Base-by-base conservation (phyloP, 192 early-diverging fungal species). In the Allomyces macrogynus region DNA sequence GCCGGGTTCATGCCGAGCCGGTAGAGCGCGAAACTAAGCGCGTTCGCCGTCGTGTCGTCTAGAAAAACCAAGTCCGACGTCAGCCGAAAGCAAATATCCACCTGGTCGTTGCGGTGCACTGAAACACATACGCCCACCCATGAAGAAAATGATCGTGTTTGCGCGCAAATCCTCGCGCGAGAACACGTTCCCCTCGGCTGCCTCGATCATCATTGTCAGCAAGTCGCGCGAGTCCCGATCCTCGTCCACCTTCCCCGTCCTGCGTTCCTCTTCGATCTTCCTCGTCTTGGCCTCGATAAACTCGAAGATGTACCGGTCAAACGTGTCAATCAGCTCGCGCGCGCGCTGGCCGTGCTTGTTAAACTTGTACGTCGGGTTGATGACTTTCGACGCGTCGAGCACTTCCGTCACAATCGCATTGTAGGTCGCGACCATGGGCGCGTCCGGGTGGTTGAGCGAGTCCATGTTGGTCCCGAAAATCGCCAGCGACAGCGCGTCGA, bases 401-500 rank as follows among this genome's bases (percentile, higher is more conserved):
- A 82, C 70, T 16, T 69, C 70, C 12, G 72, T 67, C 5, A 76
- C 70, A 61, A 84, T 64, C 23, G 67, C 66, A 49, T 76, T 68
- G 69, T 82, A 81, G 63, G 68, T 71, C 12, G 67, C 63, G 64
- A 73, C 72, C 75, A 74, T 67, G 63, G 73, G 72, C 66, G 71
- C 76, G 26, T 75, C 69, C 0, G 75, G 70, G 43, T 76, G 67
- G 42, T 72, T 65, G 5, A 76, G 71, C 0, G 80, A 74, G 60
- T 74, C 65, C 67, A 84, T 82, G 65, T 82, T 73, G 32, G 74
- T 78, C 57, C 74, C 77, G 74, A 81, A 81, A 62, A 73, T 71
- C 16, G 77, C 77, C 16, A 72, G 72, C 20, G 80, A 80, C 62
- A 84, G 71, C 26, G 79, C 79, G 63, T 84, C 82, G 20, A 84